phyloP scores from a whole-genome alignment of 306 rosid species.

The Dalbergia oliveri region DNA sequence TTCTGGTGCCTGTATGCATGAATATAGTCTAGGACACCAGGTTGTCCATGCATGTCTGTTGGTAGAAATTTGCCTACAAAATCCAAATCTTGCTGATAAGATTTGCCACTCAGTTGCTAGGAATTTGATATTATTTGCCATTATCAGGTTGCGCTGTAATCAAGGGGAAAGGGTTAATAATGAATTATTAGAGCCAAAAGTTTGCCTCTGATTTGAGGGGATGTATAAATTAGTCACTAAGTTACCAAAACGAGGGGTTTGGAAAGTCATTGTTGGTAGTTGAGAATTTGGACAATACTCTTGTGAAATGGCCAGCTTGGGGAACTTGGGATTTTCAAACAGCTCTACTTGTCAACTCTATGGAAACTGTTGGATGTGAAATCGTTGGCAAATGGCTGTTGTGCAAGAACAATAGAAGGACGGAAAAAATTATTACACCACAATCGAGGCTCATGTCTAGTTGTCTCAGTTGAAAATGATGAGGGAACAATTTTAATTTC shows the following conservation, averaged over 20 bases:
- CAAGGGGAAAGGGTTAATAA: constrained; percentile 43
- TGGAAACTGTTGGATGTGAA: constrained; percentile 42
- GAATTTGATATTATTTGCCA: constrained; percentile 46
- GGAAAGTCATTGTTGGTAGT: constrained; percentile 43
- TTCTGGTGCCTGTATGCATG: not conserved
- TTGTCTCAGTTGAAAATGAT: constrained; percentile 30
- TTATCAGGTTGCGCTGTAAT: constrained; percentile 40
- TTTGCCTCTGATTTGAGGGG: constrained; percentile 36
- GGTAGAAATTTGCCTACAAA: constrained; percentile 46
- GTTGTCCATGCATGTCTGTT: constrained; percentile 53
- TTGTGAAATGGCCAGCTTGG: constrained; percentile 39
- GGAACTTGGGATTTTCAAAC: constrained; percentile 50
- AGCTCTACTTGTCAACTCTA: constrained; percentile 41
- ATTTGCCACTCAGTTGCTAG: constrained; percentile 57
- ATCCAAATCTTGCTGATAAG: constrained; percentile 56
- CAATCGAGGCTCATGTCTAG: constrained; percentile 41
- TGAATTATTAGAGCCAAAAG: constrained; percentile 55
- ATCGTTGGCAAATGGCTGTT: constrained; percentile 25
- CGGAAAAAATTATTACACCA: constrained; percentile 8
- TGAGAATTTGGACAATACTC: constrained; percentile 38
- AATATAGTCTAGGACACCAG: not conserved
- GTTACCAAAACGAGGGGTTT: constrained; percentile 41
- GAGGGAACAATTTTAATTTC: not conserved
- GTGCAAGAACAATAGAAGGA: constrained; percentile 24
- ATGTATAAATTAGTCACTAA: constrained; percentile 34